A percentile compares a stretch with the other conserved stretches of the same genome.
These are phyloP conservation scores for Prunus salicina DNA, from an alignment of 306 rosid species.

Conservation along the genomic window DNA sequence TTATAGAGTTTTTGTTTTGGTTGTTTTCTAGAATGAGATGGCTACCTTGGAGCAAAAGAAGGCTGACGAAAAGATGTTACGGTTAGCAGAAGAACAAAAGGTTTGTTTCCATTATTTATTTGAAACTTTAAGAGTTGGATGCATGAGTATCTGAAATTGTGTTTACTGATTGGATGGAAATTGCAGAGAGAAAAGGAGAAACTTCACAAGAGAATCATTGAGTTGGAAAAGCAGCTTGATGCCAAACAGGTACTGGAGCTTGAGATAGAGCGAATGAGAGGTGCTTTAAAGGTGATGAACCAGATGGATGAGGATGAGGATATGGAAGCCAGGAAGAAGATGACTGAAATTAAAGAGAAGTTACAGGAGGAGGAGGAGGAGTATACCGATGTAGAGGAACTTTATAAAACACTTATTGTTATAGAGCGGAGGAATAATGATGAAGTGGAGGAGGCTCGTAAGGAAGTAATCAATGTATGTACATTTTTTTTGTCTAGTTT, in stretches of 20 bases:
- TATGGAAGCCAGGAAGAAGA: conserved; percentile 43
- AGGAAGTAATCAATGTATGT: conserved; percentile 45
- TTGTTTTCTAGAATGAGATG: no score
- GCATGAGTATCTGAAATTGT: no score
- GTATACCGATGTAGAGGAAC: conserved; percentile 27
- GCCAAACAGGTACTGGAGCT: conserved; percentile 27
- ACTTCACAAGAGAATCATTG: no score
- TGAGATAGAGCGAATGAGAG: conserved; percentile 13
- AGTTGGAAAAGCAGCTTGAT: no score
- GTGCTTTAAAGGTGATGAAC: conserved; percentile 54
- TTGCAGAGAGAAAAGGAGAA: no score
- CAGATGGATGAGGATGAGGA: conserved; percentile 58
- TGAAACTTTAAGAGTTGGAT: no score
- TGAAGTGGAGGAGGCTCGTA: conserved; percentile 69
- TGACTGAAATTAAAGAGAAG: conserved; percentile 41
- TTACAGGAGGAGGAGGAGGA: conserved; percentile 62
- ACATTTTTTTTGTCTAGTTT: conserved; percentile 20
- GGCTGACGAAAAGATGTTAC: no score
- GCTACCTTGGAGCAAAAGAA: no score
- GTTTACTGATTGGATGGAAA: no score
- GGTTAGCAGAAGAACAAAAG: no score
- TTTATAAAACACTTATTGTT: conserved; percentile 46
- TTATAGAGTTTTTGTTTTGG: no score
- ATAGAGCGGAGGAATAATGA: conserved; percentile 61
- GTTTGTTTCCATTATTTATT: no score